Conservation (phyloP, 108 stramenopile genomes). For the Cyclotella choctawhatcheeana region DNA sequence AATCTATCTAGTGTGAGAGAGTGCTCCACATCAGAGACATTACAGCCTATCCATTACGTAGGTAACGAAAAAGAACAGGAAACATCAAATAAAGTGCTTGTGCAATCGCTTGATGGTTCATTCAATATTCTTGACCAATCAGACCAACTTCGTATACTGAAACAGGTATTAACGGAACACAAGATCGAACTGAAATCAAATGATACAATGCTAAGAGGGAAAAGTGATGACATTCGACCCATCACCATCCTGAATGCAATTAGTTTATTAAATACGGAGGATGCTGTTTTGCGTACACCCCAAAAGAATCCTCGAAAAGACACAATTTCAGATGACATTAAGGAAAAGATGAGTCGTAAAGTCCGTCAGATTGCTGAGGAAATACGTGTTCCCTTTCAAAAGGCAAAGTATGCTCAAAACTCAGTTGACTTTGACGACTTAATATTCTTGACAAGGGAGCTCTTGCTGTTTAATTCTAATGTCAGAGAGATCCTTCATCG, state of each 20-base stretch:
- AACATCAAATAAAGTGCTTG: too few species aligned
- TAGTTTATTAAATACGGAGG: constrained; percentile 44
- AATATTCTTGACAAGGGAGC: constrained; percentile 77
- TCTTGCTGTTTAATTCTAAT: constrained; percentile 56
- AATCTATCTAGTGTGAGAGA: constrained; percentile 59
- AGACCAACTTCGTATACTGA: constrained; percentile 73
- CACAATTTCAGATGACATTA: constrained; percentile 8
- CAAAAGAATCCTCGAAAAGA: constrained; percentile 17
- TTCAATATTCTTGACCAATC: constrained; percentile 78
- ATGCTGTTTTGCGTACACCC: constrained; percentile 29
- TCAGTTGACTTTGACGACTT: constrained; percentile 93
- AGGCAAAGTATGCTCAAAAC: constrained; percentile 68
- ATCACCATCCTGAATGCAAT: constrained; percentile 69
- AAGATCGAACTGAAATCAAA: constrained; percentile 49
- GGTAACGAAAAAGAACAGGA: constrained; percentile 18
- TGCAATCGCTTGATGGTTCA: constrained; percentile 53
- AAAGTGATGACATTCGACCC: constrained; percentile 51
- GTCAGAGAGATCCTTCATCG: constrained; percentile 56
- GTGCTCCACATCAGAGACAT: constrained; percentile 7
- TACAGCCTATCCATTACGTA: background rate
- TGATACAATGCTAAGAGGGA: constrained; percentile 7
- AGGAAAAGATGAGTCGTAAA: constrained; percentile 31
- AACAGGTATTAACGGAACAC: constrained; percentile 60
- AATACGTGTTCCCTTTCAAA: constrained; percentile 72
- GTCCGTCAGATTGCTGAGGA: constrained; percentile 51